Base-by-base conservation (phyloP, 2,329 filamentous ascomycete species). In the Sarocladiaceae sp. region DNA sequence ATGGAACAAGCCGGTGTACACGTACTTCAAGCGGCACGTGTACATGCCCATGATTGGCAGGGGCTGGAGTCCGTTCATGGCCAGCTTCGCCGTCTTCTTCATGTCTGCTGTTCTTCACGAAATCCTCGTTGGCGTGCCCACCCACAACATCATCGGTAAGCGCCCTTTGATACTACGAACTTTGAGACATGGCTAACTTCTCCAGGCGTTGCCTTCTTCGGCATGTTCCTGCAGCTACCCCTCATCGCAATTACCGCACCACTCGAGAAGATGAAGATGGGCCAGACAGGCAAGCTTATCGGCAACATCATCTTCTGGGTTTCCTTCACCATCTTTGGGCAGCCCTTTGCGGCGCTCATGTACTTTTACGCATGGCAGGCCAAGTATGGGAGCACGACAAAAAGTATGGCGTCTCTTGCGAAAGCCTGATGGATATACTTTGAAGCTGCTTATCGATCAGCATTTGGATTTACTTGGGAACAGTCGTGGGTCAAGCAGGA, bases 311-410 rank as follows among this genome's bases (percentile, higher is more conserved):
- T 94, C 47, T 98, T 98, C 64, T 97, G 93, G 93, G 74, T 96
- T 16, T 91, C 86, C 11, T 98, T 98, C 59, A 96, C 91, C 51
- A 79, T 97, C 2, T 85, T 98, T 11, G 93, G 93, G 3, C 93
- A 98, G 69, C 93, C 93, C 1, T 78, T 97, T 54, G 93, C 88
- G 1, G 90, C 88, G 1, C 69, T 98, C 48, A 73, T 95, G 61
- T 98, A 98, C 63, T 98, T 96, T 63, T 97, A 97, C 61, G 90
- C 90, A 1, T 98, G 93, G 91, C 91, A 97, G 67, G 88, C 88
- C 45, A 97, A 97, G 69, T 96, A 95, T 60, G 93, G 93, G 11
- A 89, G 83, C 55, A 83, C 90, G 18, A 87, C 77, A 52, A 70
- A 67, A 52, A 59, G 61, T 42, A 51, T 59, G 50, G 27, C 48